Evolutionary conservation across 1,284 basidiomycete species (phyloP).

Genomic region (Wolfiporia cocos): DNA sequence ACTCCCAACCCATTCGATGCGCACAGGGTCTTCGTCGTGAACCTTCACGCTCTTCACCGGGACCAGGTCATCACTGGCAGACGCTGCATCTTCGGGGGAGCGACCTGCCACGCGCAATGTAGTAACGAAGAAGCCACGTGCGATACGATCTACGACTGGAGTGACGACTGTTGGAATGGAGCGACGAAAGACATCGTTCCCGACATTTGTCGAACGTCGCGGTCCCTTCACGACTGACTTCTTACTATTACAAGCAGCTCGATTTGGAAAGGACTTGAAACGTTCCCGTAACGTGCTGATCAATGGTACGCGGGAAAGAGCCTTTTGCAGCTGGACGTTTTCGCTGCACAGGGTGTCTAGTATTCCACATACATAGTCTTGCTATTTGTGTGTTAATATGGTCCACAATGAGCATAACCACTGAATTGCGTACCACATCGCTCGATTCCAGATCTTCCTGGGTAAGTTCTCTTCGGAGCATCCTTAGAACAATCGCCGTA

Average conservation of each 20-base stretch:
- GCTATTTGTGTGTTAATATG: slow-evolving; percentile 3
- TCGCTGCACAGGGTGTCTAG: slow-evolving; percentile 6
- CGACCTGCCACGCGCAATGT: slow-evolving; percentile 17
- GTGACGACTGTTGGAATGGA: slow-evolving; percentile 43
- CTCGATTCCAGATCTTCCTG: slow-evolving; percentile 35
- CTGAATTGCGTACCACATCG: slow-evolving; percentile 32
- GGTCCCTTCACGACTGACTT: too few species aligned
- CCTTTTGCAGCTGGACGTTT: slow-evolving; percentile 1
- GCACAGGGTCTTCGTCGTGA: too few species aligned
- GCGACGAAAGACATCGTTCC: slow-evolving; percentile 34
- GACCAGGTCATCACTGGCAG: neutral
- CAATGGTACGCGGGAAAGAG: slow-evolving; percentile 6
- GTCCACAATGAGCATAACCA: neutral
- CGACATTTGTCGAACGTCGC: slow-evolving; percentile 12
- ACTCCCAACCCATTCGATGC: slow-evolving; percentile 42
- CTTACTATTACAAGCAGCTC: too few species aligned
- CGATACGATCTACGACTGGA: slow-evolving; percentile 38
- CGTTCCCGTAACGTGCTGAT: neutral
- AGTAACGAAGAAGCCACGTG: slow-evolving; percentile 44
- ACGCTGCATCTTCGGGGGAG: neutral
- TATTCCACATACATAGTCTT: slow-evolving; percentile 6
- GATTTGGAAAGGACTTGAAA: too few species aligned
- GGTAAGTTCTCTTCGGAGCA: slow-evolving; percentile 28
- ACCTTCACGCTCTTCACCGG: too few species aligned
- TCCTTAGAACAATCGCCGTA: slow-evolving; percentile 14